phyloP scores from a whole-genome alignment of 345 rosid species.

The Balakata baccata region DNA sequence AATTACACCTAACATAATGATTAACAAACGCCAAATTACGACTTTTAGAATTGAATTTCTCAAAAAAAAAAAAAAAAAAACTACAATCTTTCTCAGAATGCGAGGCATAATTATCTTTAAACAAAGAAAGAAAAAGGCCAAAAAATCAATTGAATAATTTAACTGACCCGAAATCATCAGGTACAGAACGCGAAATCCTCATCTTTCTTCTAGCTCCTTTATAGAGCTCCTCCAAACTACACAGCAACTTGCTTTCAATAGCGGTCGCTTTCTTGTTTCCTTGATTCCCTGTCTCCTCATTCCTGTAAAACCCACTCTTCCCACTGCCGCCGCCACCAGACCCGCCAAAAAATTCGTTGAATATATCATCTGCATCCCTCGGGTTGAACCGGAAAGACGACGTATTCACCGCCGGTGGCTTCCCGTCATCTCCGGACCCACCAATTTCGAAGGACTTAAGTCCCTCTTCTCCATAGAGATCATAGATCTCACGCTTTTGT shows the following conservation, averaged over 20 bases:
- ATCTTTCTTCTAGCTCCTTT: constrained; percentile 24
- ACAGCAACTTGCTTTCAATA: constrained; percentile 16
- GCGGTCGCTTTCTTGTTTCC: constrained; percentile 28
- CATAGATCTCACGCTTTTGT: constrained; percentile 81
- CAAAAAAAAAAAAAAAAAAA: too few relatives aligned
- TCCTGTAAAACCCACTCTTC: background rate
- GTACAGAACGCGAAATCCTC: constrained; percentile 29
- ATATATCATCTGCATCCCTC: constrained; percentile 66
- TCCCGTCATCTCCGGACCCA: constrained; percentile 18
- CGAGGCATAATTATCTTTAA: background rate
- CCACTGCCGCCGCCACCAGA: constrained; percentile 28
- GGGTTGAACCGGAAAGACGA: constrained; percentile 47
- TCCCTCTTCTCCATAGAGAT: constrained; percentile 72
- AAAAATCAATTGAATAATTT: background rate
- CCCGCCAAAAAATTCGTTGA: constrained; percentile 61
- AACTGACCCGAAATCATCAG: constrained; percentile 30
- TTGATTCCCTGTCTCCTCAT: constrained; percentile 34
- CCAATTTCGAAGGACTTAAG: constrained; percentile 46
- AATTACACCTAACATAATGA: too few relatives aligned
- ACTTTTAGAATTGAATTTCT: too few relatives aligned
- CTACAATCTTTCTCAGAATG: background rate
- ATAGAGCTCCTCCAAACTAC: constrained; percentile 27
- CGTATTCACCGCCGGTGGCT: background rate
- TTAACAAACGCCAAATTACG: too few relatives aligned
- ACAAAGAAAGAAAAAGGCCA: too few relatives aligned